These are phyloP conservation scores for Cardamine resedifolia DNA, from an alignment of 345 rosid genomes.

Conservation along the genomic window DNA sequence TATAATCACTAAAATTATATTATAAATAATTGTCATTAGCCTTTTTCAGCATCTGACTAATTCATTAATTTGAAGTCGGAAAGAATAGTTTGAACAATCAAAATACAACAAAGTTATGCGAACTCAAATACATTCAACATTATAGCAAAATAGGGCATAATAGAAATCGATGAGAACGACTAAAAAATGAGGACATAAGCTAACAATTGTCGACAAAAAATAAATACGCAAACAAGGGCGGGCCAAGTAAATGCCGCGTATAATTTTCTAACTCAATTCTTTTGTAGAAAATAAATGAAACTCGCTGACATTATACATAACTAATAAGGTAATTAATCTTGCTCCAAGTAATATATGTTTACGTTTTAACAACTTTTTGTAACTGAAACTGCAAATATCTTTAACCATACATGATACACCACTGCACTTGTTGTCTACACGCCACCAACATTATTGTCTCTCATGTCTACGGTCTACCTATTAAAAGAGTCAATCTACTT, in stretches of 20 bases:
- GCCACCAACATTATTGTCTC: constrained; percentile 15
- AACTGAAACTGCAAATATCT: constrained; percentile 1
- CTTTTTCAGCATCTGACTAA: too few species aligned
- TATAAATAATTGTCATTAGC: too few species aligned
- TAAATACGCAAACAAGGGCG: neutral
- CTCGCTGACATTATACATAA: neutral
- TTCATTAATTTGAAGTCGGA: too few species aligned
- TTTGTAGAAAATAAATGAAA: neutral
- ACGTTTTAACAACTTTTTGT: neutral
- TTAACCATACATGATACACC: neutral
- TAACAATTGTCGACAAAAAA: neutral
- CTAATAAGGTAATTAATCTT: neutral
- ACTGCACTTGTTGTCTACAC: constrained; percentile 11
- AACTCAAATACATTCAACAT: too few species aligned
- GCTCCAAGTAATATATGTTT: neutral
- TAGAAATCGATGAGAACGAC: too few species aligned
- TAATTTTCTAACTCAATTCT: neutral
- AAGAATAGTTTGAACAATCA: too few species aligned
- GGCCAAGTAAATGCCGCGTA: neutral
- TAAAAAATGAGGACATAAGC: neutral
- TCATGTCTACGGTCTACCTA: neutral
- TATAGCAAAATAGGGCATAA: too few species aligned
- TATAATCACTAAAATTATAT: too few species aligned
- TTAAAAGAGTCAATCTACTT: neutral
- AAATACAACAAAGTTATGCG: too few species aligned